Evolutionary conservation across 1,139 yeast genomes (phyloP).

Genomic region (Sugiyamaella xylanicola): DNA sequence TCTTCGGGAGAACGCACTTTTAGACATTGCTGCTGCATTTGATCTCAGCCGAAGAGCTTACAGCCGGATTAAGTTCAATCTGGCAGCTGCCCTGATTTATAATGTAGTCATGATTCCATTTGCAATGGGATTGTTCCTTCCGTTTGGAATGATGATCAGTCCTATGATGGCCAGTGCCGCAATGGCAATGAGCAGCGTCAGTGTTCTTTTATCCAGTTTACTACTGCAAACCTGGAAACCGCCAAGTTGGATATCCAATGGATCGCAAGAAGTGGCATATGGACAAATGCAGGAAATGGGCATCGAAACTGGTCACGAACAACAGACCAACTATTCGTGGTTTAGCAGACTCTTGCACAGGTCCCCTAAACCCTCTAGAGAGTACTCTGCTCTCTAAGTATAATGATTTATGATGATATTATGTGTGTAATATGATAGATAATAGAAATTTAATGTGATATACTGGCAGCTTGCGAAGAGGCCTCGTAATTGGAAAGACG

Average conservation of each 20-base stretch:
- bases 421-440: neutral
- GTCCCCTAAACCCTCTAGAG: neutral
- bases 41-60: constrained; percentile 74
- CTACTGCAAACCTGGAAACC: constrained; percentile 51
- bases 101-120: constrained; percentile 88
- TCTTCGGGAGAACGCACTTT: constrained; percentile 49
- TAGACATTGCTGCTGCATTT: constrained; percentile 71
- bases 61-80: constrained; percentile 72
- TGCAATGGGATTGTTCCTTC: constrained; percentile 89
- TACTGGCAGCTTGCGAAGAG: neutral
- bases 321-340: constrained; percentile 2
- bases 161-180: constrained; percentile 84
- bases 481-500: no score
- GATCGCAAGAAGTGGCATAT: constrained; percentile 1
- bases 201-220: constrained; percentile 83
- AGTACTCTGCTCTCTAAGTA: constrained; percentile 8
- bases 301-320: constrained; percentile 3
- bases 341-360: neutral
- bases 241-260: constrained; percentile 31
- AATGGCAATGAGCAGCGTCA: constrained; percentile 90
- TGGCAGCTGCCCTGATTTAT: constrained; percentile 83
- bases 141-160: constrained; percentile 82
- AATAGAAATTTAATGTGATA: neutral
- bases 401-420: constrained; percentile 7
- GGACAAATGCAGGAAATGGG: constrained; percentile 15